These are phyloP conservation scores for Pisolithus tinctorius DNA, from an alignment of 768 basidiomycete genomes.

Conservation along the genomic window DNA sequence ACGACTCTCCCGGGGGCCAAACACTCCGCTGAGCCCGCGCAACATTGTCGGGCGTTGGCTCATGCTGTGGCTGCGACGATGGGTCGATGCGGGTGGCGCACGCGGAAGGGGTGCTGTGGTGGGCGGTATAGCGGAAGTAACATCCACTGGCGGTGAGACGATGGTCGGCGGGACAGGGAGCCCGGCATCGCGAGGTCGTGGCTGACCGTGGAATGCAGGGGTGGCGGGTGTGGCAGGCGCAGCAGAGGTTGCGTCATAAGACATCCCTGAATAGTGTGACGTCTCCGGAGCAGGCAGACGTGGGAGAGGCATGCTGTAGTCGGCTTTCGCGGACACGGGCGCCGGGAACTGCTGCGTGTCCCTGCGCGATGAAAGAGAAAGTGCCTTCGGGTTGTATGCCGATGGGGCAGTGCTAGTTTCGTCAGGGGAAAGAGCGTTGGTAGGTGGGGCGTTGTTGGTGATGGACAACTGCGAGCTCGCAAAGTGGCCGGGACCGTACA, in stretches of 20 bases:
- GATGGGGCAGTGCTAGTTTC: conserved; percentile 10
- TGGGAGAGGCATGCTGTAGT: conserved; percentile 80
- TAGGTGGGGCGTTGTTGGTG: conserved; percentile 20
- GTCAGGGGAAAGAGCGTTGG: conserved; percentile 14
- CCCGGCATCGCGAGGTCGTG: conserved; percentile 63
- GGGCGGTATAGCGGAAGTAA: conserved; percentile 18
- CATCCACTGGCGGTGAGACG: conserved; percentile 27
- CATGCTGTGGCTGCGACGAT: conserved; percentile 78
- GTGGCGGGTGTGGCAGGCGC: conserved; percentile 49
- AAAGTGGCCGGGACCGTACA: conserved; percentile 92
- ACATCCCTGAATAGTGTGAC: conserved; percentile 75
- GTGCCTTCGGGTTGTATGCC: conserved; percentile 19
- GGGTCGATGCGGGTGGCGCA: conserved; percentile 71
- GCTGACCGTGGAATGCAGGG: conserved; percentile 51
- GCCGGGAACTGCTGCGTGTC: conserved; percentile 18
- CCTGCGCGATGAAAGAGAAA: conserved; percentile 28
- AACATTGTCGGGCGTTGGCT: conserved; percentile 59
- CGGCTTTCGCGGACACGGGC: conserved; percentile 41
- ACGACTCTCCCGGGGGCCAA: conserved; percentile 36
- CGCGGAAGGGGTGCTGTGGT: conserved; percentile 41
- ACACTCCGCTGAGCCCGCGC: conserved; percentile 56
- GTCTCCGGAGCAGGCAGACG: conserved; percentile 76
- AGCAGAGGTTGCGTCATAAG: conserved; percentile 53
- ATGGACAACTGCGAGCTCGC: conserved; percentile 84
- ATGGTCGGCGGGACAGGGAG: conserved; percentile 31